These are phyloP conservation scores for Simplicillium sp. DNA, from an alignment of 2,329 filamentous ascomycete genomes.

Conservation along the genomic window DNA sequence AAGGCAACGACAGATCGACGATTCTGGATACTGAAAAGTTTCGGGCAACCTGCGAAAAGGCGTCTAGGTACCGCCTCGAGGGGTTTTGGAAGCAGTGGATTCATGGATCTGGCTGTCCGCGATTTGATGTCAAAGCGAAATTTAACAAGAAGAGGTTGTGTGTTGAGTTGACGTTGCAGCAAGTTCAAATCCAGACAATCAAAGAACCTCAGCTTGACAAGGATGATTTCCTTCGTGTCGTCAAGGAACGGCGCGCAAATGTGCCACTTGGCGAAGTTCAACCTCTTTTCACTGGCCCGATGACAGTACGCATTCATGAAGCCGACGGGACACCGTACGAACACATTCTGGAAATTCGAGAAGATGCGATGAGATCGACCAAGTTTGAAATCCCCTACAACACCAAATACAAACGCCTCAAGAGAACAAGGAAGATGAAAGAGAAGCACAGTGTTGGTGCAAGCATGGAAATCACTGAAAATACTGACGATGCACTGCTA, in stretches of 20 bases:
- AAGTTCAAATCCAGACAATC: conserved; percentile 49
- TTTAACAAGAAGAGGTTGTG: conserved; percentile 98
- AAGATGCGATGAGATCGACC: conserved; percentile 61
- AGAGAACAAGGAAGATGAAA: conserved; percentile 74
- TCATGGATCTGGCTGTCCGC: conserved; percentile 76
- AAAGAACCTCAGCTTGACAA: conserved; percentile 49
- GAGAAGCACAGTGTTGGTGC: conserved; percentile 53
- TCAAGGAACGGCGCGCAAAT: conserved; percentile 66
- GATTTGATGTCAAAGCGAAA: conserved; percentile 74
- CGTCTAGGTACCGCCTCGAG: conserved; percentile 78
- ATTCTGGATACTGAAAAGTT: conserved; percentile 70
- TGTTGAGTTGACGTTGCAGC: conserved; percentile 82
- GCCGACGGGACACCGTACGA: conserved; percentile 97
- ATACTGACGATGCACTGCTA: conserved; percentile 71
- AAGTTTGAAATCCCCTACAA: conserved; percentile 97
- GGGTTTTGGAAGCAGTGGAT: conserved; percentile 94
- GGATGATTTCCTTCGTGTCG: conserved; percentile 70
- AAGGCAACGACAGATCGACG: conserved; percentile 51
- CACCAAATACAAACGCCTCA: conserved; percentile 96
- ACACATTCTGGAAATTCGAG: conserved; percentile 92
- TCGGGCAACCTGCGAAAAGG: conserved; percentile 75
- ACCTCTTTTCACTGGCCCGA: conserved; percentile 83
- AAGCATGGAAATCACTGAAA: conserved; percentile 50
- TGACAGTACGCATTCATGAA: conserved; percentile 97
- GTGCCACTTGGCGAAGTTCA: conserved; percentile 63